phyloP scores from a whole-genome alignment of 495 filamentous ascomycete genomes.

The Penicillium daleae region DNA sequence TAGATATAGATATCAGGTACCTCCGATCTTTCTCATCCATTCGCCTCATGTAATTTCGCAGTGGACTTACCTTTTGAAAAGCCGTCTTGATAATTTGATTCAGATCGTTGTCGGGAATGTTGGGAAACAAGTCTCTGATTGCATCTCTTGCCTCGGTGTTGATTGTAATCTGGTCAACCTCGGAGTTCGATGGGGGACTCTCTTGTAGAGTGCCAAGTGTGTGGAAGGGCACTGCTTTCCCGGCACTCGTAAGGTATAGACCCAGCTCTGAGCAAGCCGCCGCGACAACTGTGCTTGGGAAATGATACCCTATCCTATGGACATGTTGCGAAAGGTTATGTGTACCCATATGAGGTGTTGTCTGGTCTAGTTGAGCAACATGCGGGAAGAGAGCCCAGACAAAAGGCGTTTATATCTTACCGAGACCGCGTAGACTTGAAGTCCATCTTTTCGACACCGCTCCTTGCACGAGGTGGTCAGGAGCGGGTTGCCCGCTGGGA shows the following conservation, averaged over 20 bases:
- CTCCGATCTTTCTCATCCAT: constrained; percentile 13
- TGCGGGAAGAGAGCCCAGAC: neutral
- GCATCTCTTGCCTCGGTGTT: constrained; percentile 73
- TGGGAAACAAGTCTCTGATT: constrained; percentile 81
- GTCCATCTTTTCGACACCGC: constrained; percentile 65
- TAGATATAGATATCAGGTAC: constrained; percentile 25
- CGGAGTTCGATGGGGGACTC: constrained; percentile 29
- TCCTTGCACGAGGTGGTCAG: constrained; percentile 81
- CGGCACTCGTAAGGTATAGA: constrained; percentile 45
- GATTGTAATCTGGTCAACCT: constrained; percentile 62
- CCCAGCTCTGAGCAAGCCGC: constrained; percentile 53
- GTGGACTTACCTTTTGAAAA: constrained; percentile 74
- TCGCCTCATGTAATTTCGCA: neutral
- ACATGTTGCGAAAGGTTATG: constrained; percentile 67
- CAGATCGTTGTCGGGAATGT: constrained; percentile 80
- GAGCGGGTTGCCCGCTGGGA: constrained; percentile 78
- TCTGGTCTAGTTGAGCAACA: constrained; percentile 35
- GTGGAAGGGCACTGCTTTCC: constrained; percentile 46
- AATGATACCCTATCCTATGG: constrained; percentile 82
- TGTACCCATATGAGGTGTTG: constrained; percentile 49
- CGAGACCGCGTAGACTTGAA: constrained; percentile 77
- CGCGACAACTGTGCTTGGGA: constrained; percentile 59
- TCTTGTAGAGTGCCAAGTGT: constrained; percentile 19
- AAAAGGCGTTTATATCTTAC: constrained; percentile 45
- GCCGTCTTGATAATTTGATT: constrained; percentile 75